phyloP scores from a whole-genome alignment of 2,329 filamentous ascomycete species.

The Blumeria hordei region DNA sequence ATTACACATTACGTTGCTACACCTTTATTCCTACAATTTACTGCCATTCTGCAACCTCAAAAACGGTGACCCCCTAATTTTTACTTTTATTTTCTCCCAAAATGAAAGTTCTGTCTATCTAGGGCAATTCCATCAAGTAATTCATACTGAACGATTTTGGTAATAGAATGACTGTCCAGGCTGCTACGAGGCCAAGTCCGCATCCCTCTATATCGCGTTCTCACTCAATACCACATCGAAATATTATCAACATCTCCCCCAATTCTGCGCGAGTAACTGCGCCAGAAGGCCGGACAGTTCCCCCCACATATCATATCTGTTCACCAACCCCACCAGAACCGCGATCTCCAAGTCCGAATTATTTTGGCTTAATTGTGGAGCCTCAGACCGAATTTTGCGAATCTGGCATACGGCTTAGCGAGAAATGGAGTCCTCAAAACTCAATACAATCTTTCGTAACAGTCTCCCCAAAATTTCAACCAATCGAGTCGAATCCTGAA shows the following conservation, averaged over 20 bases:
- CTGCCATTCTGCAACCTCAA: no score
- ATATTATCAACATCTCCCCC: constrained; percentile 6
- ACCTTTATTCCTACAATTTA: no score
- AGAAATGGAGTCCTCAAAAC: constrained; percentile 57
- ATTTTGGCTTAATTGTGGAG: constrained; percentile 58
- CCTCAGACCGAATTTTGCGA: constrained; percentile 33
- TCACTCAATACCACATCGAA: constrained; percentile 9
- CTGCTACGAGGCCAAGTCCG: constrained; percentile 11
- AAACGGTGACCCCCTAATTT: no score
- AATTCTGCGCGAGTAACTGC: constrained; percentile 7
- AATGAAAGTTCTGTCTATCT: no score
- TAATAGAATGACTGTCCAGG: constrained; percentile 11
- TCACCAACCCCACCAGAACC: constrained; percentile 9
- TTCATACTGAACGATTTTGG: no score
- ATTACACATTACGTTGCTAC: no score
- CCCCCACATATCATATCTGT: constrained; percentile 7
- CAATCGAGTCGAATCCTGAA: constrained; percentile 55
- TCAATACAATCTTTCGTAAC: constrained; percentile 19
- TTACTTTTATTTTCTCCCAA: no score
- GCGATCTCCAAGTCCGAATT: constrained; percentile 49
- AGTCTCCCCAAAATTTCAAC: constrained; percentile 41
- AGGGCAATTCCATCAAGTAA: no score
- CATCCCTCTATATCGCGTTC: constrained; percentile 11
- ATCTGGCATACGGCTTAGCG: constrained; percentile 35
- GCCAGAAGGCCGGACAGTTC: constrained; percentile 11